Evolutionary conservation across 768 basidiomycete genomes (phyloP).

Genomic region (Lentinula sp.): DNA sequence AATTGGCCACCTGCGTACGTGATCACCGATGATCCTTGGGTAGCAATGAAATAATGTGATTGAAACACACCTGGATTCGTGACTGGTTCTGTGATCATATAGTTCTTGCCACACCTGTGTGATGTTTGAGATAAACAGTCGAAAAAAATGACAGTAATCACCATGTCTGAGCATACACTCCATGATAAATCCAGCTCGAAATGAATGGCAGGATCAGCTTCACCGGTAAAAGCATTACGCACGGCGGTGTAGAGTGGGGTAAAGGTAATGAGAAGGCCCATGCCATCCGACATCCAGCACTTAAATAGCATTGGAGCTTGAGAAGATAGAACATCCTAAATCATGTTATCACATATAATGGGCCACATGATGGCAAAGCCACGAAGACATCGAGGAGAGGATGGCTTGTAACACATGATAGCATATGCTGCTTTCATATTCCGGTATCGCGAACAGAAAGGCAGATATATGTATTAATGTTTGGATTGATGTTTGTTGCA

Average conservation of each 20-base stretch:
- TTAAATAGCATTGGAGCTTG: neutral
- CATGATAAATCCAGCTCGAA: neutral
- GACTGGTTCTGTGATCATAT: conserved; percentile 35
- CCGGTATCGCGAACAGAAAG: too few species aligned
- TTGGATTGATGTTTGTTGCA: too few species aligned
- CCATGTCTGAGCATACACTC: neutral
- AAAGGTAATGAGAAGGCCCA: neutral
- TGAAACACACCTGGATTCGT: conserved; percentile 33
- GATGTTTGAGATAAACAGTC: too few species aligned
- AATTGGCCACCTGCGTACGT: conserved; percentile 34
- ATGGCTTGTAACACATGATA: neutral
- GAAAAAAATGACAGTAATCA: neutral
- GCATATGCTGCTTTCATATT: neutral
- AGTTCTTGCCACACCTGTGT: conserved; percentile 31
- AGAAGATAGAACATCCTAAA: neutral
- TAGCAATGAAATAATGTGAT: neutral
- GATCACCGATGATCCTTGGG: neutral
- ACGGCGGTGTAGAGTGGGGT: too few species aligned
- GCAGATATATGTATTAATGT: too few species aligned
- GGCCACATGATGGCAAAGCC: neutral
- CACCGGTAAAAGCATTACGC: neutral
- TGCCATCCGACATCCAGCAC: neutral
- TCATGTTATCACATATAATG: neutral
- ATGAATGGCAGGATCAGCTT: neutral
- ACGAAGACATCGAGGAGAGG: neutral